phyloP scores from a whole-genome alignment of 306 rosid species.

The Fragaria iinumae region DNA sequence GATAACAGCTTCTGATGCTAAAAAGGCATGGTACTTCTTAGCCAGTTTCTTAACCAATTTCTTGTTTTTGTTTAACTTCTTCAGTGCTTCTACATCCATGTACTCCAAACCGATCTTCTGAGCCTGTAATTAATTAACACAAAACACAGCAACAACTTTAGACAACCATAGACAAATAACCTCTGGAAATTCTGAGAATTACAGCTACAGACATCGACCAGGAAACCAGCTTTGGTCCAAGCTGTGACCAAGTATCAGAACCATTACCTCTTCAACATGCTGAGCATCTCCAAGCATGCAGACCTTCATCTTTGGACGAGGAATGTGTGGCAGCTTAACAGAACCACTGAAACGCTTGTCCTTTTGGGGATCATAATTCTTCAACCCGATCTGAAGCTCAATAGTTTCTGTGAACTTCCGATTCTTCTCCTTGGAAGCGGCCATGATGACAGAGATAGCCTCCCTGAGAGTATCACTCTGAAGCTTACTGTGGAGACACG shows the following conservation, averaged over 20 bases:
- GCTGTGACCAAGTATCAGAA: neutral
- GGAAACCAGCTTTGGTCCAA: neutral
- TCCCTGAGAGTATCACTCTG: conserved; percentile 75
- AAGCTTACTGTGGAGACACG: conserved; percentile 56
- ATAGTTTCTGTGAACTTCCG: conserved; percentile 72
- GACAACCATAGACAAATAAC: too few relatives aligned
- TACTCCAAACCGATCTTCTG: conserved; percentile 71
- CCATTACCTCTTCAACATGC: conserved; percentile 80
- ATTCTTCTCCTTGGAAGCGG: conserved; percentile 51
- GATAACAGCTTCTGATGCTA: conserved; percentile 86
- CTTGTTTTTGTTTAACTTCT: conserved; percentile 83
- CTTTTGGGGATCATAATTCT: conserved; percentile 85
- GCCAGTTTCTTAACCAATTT: conserved; percentile 79
- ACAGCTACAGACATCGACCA: neutral
- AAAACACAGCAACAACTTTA: neutral
- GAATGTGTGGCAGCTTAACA: conserved; percentile 78
- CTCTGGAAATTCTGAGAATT: neutral
- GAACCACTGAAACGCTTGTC: conserved; percentile 90
- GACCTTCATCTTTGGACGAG: conserved; percentile 83
- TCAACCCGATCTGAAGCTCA: conserved; percentile 83
- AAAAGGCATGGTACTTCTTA: conserved; percentile 77
- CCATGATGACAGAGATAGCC: conserved; percentile 49
- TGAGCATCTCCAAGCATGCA: conserved; percentile 96
- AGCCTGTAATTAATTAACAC: conserved; percentile 43
- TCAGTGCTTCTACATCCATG: conserved; percentile 81